Conservation (phyloP, 140 eudicot genomes). For the Stevia rebaudiana region DNA sequence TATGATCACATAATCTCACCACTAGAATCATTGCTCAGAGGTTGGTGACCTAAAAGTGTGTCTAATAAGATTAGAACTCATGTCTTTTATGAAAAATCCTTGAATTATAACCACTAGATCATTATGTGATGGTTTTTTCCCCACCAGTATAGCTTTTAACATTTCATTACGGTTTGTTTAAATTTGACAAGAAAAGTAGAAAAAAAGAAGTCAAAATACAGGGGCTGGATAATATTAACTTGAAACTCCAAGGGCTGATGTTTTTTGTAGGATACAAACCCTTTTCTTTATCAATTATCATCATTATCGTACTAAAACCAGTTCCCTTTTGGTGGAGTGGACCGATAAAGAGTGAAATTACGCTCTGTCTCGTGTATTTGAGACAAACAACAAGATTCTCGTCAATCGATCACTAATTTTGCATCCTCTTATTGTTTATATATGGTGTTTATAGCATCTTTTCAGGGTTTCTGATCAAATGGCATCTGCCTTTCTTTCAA, state of each 20-base stretch:
- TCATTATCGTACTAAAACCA: conserved; percentile 13
- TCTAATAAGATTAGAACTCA: no score
- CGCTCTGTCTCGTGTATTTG: neutral
- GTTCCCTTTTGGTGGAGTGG: conserved; percentile 20
- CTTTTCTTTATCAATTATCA: conserved; percentile 11
- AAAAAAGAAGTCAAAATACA: neutral
- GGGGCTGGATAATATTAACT: neutral
- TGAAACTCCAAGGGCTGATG: neutral
- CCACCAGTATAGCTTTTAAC: no score
- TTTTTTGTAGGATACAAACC: neutral
- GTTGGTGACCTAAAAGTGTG: no score
- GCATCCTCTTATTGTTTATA: neutral
- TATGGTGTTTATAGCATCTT: conserved; percentile 17
- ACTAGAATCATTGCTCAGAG: no score
- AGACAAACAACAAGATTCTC: conserved; percentile 3
- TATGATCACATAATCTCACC: no score
- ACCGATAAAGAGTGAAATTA: conserved; percentile 7
- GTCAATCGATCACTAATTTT: neutral
- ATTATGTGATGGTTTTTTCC: no score
- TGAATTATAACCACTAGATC: no score
- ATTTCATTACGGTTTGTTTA: no score
- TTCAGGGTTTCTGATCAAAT: conserved; percentile 32
- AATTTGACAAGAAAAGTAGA: no score
- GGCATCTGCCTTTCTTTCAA: conserved; percentile 59
- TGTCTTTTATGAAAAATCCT: no score